Base-by-base conservation (phyloP, 1,284 basidiomycete genomes). In the Fomitopsis betulina region DNA sequence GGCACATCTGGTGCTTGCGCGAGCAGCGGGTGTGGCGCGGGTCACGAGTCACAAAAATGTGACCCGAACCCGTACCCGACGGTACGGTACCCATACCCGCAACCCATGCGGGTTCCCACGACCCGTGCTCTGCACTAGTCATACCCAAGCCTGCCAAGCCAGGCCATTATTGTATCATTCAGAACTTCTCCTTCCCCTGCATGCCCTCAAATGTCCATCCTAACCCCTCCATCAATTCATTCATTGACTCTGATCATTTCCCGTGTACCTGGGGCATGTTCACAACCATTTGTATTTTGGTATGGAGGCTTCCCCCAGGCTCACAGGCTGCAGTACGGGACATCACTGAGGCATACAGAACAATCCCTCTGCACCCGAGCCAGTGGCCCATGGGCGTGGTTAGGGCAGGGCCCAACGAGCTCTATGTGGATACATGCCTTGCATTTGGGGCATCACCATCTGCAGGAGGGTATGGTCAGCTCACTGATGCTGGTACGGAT, bases 401-500 rank as follows among this genome's bases (percentile, higher is more conserved):
- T 4, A 19, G 13, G 42, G 3, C 15, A 2, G 5, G 21, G 2
- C 19, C 5, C 9, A 2, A 9, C 5, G 42, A 43, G 9, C 19
- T 25, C 1, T 43, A 23, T 21, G 6, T 23, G 21, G 21, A 43
- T 9, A 7, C 42, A 1, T 25, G 25, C 23, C 9, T 21, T 0
- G 42, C 42, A 3, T 43, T 43, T 8, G 42, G 42, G 3, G 42
- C 42, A 5, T 21, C 42, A 5, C 42, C 42, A 6, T 25, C 25
- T 12, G 42, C 19, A 7, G 73, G 78, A 0, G 38, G 68, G 0
- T 77, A 73, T 55, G 72, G 76, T 0, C 17, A 53, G 0, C 10
- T 75, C 0, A 70, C 57, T 0, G 70, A 73, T 60, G 70, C 71
- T 0, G 67, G 0, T 73, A 75, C 0, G 66, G 42, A 43, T n/a